phyloP scores from a whole-genome alignment of 345 rosid species.

The Clarkia xantiana region DNA sequence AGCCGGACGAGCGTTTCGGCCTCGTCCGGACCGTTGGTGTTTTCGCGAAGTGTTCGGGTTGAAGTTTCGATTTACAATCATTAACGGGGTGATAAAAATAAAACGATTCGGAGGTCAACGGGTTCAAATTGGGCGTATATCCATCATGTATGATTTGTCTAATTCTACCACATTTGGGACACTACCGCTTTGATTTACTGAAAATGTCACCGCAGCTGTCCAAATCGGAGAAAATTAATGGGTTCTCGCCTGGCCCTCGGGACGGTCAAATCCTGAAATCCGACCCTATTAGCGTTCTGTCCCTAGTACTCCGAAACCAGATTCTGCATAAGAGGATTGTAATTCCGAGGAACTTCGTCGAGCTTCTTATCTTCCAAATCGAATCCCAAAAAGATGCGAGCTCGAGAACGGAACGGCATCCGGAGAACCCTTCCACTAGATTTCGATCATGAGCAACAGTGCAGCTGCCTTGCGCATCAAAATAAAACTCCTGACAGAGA shows the following conservation, averaged over 20 bases:
- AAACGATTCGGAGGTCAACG: too few relatives aligned
- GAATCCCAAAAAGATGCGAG: slow-evolving; percentile 16
- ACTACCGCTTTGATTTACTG: slow-evolving; percentile 11
- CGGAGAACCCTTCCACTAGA: slow-evolving; percentile 22
- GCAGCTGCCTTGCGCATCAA: slow-evolving; percentile 10
- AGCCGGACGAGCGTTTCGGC: too few relatives aligned
- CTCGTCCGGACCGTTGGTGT: too few relatives aligned
- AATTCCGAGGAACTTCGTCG: not conserved
- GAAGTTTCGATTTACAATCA: too few relatives aligned
- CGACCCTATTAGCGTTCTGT: slow-evolving; percentile 11
- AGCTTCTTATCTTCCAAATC: slow-evolving; percentile 6
- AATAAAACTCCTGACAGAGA: slow-evolving; percentile 22
- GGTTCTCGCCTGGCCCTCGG: slow-evolving; percentile 16
- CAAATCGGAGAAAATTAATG: not conserved
- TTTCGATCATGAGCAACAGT: slow-evolving; percentile 6
- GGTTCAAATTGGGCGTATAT: too few relatives aligned
- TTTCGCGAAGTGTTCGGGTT: too few relatives aligned
- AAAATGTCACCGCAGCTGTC: not conserved
- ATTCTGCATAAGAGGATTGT: not conserved
- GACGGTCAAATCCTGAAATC: slow-evolving; percentile 42
- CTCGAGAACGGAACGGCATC: slow-evolving; percentile 20
- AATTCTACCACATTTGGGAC: slow-evolving; percentile 31
- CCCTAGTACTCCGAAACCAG: not conserved
- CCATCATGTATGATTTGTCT: slow-evolving; percentile 41
- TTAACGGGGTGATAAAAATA: too few relatives aligned